Percentiles rank a stretch among this genome's conserved stretches.
Evolutionary conservation across 1,284 basidiomycete species (phyloP).

Genomic region (Leccinum fuscescens): DNA sequence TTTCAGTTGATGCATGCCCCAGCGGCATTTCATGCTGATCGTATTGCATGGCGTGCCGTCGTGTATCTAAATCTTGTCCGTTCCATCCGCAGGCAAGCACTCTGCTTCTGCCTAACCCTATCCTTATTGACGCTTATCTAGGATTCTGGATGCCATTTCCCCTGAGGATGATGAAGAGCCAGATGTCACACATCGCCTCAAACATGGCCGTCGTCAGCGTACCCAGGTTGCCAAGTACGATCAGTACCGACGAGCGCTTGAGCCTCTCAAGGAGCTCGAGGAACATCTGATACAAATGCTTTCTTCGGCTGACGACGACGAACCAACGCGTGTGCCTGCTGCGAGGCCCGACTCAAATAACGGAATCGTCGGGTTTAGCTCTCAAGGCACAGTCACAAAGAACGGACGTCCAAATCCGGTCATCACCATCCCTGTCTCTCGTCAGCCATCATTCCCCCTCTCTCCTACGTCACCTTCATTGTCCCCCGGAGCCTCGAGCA

Average conservation of each 20-base stretch:
- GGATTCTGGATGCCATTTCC: constrained; percentile 75
- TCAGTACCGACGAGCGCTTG: constrained; percentile 54
- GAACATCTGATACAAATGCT: constrained; percentile 62
- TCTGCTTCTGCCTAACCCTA: neutral
- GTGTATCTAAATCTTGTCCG: constrained; percentile 82
- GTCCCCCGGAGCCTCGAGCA: constrained; percentile 34
- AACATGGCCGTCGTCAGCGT: constrained; percentile 43
- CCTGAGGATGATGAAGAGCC: constrained; percentile 53
- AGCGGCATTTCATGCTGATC: constrained; percentile 69
- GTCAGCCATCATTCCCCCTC: constrained; percentile 30
- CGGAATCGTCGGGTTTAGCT: constrained; percentile 17
- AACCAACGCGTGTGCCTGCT: constrained; percentile 47
- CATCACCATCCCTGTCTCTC: constrained; percentile 46
- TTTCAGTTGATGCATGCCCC: constrained; percentile 77
- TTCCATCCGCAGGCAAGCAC: constrained; percentile 64
- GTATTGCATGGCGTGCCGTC: constrained; percentile 79
- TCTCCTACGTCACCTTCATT: constrained; percentile 39
- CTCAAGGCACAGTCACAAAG: constrained; percentile 15
- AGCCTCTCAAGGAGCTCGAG: constrained; percentile 66
- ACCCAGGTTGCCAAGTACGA: constrained; percentile 59
- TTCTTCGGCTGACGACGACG: constrained; percentile 56
- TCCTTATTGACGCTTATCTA: constrained; percentile 27
- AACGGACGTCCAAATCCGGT: constrained; percentile 48
- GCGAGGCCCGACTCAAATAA: constrained; percentile 35
- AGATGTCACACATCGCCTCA: constrained; percentile 47